These are phyloP conservation scores for Blastomyces parvus DNA, from an alignment of 2,329 filamentous ascomycete species.

Conservation along the genomic window DNA sequence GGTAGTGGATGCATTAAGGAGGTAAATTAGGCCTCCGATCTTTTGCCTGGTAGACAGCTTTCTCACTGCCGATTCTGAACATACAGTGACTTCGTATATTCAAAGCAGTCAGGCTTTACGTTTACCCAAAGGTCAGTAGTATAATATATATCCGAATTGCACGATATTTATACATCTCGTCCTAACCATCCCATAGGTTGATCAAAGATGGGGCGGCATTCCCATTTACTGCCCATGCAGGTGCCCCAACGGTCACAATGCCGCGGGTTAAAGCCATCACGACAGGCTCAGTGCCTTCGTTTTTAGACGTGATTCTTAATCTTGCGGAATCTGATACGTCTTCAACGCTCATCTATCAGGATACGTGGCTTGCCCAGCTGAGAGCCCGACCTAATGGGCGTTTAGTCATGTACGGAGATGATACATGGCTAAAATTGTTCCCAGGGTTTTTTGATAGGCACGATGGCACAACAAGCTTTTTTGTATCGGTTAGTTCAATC, in stretches of 20 bases:
- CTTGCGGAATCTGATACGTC: slow-evolving; percentile 89
- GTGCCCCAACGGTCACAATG: slow-evolving; percentile 98
- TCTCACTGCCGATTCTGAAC: not conserved
- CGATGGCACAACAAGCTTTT: slow-evolving; percentile 95
- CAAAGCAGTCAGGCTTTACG: slow-evolving; percentile 65
- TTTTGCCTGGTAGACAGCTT: not conserved
- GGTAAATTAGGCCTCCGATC: slow-evolving; percentile 42
- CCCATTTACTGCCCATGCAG: slow-evolving; percentile 90
- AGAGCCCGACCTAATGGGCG: slow-evolving; percentile 61
- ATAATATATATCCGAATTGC: slow-evolving; percentile 5
- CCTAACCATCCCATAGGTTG: slow-evolving; percentile 46
- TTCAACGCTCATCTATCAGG: slow-evolving; percentile 76
- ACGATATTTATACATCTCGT: not conserved
- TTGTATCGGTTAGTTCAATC: slow-evolving; percentile 67
- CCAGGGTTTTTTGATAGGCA: slow-evolving; percentile 74
- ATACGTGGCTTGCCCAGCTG: slow-evolving; percentile 94
- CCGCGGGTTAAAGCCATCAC: slow-evolving; percentile 94
- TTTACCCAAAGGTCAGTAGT: slow-evolving; percentile 69
- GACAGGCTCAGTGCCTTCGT: slow-evolving; percentile 95
- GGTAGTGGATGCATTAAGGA: slow-evolving; percentile 91
- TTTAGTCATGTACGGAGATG: slow-evolving; percentile 90
- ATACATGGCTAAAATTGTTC: slow-evolving; percentile 97
- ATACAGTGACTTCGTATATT: slow-evolving; percentile 82
- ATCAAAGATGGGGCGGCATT: slow-evolving; percentile 75
- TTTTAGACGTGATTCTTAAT: slow-evolving; percentile 92